Conservation (phyloP, 2,329 filamentous ascomycete genomes). For the Lachnellula suecica region DNA sequence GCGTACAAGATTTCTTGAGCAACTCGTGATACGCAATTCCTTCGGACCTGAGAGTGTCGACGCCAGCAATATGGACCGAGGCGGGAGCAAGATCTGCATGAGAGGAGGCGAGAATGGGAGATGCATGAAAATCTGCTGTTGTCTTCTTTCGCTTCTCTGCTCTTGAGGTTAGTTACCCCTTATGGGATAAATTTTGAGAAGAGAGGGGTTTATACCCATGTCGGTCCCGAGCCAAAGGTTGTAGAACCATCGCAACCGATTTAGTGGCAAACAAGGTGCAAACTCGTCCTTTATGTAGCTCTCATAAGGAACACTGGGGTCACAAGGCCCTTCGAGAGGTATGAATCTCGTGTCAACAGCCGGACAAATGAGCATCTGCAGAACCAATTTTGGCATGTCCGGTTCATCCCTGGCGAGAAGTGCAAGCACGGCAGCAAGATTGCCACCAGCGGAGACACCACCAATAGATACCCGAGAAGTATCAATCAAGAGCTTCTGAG, state of each 20-base stretch:
- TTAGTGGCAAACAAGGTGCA: conserved; percentile 36
- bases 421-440: conserved; percentile 18
- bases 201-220: conserved; percentile 5
- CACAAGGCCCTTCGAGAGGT: conserved; percentile 31
- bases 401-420: conserved; percentile 21
- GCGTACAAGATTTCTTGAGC: conserved; percentile 31
- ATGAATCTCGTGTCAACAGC: conserved; percentile 35
- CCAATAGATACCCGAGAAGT: conserved; percentile 15
- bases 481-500: conserved; percentile 16
- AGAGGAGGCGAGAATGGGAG: conserved; percentile 35
- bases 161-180: neutral
- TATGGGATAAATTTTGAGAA: neutral
- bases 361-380: conserved; percentile 37
- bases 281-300: conserved; percentile 34
- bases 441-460: conserved; percentile 19
- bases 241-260: conserved; percentile 37
- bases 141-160: conserved; percentile 20
- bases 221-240: conserved; percentile 37
- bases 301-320: conserved; percentile 31
- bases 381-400: conserved; percentile 29
- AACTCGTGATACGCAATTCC: conserved; percentile 34
- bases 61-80: conserved; percentile 34
- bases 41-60: conserved; percentile 36
- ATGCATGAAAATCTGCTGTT: conserved; percentile 34
- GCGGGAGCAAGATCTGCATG: conserved; percentile 35